Evolutionary conservation across 1,284 basidiomycete genomes (phyloP).

Genomic region (Chalciporus sp.): DNA sequence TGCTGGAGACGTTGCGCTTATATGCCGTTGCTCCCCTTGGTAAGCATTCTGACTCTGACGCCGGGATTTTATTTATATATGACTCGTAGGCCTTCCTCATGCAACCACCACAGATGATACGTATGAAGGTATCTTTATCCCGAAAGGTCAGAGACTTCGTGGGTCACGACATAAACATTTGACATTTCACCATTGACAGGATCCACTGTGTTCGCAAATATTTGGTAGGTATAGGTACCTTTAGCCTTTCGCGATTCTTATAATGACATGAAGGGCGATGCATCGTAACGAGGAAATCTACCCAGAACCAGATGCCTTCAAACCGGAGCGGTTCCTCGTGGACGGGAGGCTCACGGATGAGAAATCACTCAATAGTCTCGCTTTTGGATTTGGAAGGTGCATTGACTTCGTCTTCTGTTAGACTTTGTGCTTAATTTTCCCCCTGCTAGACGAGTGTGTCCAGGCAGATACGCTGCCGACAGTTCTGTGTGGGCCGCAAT

Average conservation of each 20-base stretch:
- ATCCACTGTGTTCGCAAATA: slow-evolving; percentile 44
- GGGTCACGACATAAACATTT: neutral
- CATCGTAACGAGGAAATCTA: slow-evolving; percentile 42
- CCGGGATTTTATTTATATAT: neutral
- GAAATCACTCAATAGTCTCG: slow-evolving; percentile 32
- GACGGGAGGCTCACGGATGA: slow-evolving; percentile 32
- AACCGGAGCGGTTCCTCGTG: slow-evolving; percentile 43
- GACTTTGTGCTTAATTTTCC: neutral
- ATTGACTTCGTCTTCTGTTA: neutral
- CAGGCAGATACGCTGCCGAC: slow-evolving; percentile 30
- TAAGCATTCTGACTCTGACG: neutral
- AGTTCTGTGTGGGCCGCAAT: slow-evolving; percentile 27
- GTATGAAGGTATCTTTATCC: slow-evolving; percentile 46
- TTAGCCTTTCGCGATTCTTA: neutral
- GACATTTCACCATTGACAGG: slow-evolving; percentile 10
- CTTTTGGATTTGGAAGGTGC: slow-evolving; percentile 48
- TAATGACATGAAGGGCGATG: slow-evolving; percentile 40
- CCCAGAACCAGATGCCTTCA: slow-evolving; percentile 42
- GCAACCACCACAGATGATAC: slow-evolving; percentile 42
- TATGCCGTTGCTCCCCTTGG: slow-evolving; percentile 42
- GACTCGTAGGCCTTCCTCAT: slow-evolving; percentile 43
- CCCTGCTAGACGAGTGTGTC: slow-evolving; percentile 25
- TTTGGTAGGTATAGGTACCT: slow-evolving; percentile 38
- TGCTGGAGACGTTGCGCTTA: slow-evolving; percentile 55
- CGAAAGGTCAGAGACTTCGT: slow-evolving; percentile 33